Evolutionary conservation across 1,284 basidiomycete genomes (phyloP).

Genomic region (Tilletia caries): DNA sequence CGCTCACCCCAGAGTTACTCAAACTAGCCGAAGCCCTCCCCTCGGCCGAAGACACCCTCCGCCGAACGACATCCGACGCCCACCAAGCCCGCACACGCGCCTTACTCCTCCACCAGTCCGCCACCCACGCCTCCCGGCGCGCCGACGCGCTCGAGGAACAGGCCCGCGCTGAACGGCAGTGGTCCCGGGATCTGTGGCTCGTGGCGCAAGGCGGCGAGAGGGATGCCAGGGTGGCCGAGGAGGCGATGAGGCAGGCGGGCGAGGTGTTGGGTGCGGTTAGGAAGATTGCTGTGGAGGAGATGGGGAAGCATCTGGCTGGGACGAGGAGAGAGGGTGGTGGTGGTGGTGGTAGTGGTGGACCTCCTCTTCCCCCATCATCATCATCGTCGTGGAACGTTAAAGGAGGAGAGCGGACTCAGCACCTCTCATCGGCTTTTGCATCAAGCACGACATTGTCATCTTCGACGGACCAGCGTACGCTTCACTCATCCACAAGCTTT

Average conservation of each 20-base stretch:
- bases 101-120: background rate
- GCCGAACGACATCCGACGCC: background rate
- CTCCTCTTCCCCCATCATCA: too few relatives aligned
- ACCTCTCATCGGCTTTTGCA: too few relatives aligned
- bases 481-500: too few relatives aligned
- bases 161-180: background rate
- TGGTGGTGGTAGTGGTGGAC: background rate
- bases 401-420: too few relatives aligned
- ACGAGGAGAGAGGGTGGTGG: background rate
- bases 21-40: background rate
- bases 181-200: background rate
- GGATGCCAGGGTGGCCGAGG: conserved; percentile 1
- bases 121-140: background rate
- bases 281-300: background rate
- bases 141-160: background rate
- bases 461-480: too few relatives aligned
- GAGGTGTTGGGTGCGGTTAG: background rate
- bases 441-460: too few relatives aligned
- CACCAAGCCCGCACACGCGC: background rate
- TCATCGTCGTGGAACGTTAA: too few relatives aligned
- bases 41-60: background rate
- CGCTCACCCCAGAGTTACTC: background rate
- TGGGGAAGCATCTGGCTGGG: background rate
- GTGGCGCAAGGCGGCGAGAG: background rate
- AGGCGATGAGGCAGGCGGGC: background rate